Evolutionary conservation across 2,329 filamentous ascomycete genomes (phyloP).

Genomic region (Fusarium continuum): DNA sequence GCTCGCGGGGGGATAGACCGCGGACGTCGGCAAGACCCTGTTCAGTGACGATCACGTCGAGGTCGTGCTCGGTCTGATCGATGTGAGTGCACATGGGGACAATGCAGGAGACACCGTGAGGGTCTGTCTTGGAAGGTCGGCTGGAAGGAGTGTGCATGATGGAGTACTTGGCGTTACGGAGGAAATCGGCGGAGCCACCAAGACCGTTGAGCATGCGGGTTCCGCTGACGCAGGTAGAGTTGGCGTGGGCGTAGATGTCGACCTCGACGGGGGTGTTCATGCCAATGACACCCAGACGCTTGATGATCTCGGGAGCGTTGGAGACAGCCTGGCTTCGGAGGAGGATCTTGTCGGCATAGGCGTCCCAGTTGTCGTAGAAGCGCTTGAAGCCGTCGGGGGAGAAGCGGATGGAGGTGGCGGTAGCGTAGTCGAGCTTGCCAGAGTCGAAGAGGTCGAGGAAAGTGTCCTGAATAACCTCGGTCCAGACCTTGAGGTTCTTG

Average conservation of each 20-base stretch:
- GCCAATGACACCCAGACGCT: conserved; percentile 84
- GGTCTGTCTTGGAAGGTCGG: conserved; percentile 82
- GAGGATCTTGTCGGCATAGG: conserved; percentile 82
- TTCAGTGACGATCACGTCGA: conserved; percentile 85
- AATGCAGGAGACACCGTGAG: conserved; percentile 83
- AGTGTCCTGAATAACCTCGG: conserved; percentile 90
- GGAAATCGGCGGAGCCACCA: conserved; percentile 83
- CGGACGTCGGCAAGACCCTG: conserved; percentile 85
- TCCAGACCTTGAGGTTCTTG: conserved; percentile 90
- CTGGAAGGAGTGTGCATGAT: conserved; percentile 94
- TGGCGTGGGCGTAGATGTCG: conserved; percentile 94
- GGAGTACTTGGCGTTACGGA: conserved; percentile 80
- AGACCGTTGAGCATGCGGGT: conserved; percentile 88
- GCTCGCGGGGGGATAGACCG: conserved; percentile 80
- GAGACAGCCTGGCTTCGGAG: conserved; percentile 88
- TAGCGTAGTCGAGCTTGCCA: conserved; percentile 87
- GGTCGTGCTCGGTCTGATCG: conserved; percentile 92
- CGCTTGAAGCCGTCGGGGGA: conserved; percentile 90
- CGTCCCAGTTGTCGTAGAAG: conserved; percentile 87
- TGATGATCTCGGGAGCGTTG: conserved; percentile 91
- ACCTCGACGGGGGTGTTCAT: conserved; percentile 97
- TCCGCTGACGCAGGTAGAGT: conserved; percentile 90
- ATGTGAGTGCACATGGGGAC: conserved; percentile 95
- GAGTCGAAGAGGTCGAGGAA: conserved; percentile 94
- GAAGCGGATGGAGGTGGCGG: conserved; percentile 89